Base-by-base conservation (phyloP, 495 filamentous ascomycete species). In the Talaromyces ruber region DNA sequence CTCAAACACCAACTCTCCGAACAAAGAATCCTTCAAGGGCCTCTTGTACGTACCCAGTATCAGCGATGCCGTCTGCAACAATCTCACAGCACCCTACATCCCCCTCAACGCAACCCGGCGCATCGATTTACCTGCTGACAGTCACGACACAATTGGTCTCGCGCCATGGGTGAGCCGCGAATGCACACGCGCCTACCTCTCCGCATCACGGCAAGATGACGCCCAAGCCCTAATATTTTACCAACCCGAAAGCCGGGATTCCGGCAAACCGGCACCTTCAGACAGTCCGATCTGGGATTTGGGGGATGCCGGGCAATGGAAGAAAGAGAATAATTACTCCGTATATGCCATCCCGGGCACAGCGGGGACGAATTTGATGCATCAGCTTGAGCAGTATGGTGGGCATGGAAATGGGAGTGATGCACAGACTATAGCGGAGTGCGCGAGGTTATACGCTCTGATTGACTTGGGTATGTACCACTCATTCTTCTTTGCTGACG, bases 141-240 rank as follows among this genome's bases (percentile, higher is more conserved):
- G 6, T 18, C 77, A 84, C 4, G 80, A 28, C 21, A 54, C 11
- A n/a, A 83, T 96, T 45, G 93, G 85, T 21, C 72, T 96, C n/a
- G 92, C 88, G 8, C 93, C 93, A n/a, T 97, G 93, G 93, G 78
- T 93, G 32, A 87, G 78, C 50, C 74, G 72, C 2, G 72, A 82
- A 22, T 98, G 93, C 64, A 86, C 88, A 8, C 70, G 76, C 47
- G 80, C 84, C 32, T 96, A 89, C 68, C 72, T 97, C 28, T 70
- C 76, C 11, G 80, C 88, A 22, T 88, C 88, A 11, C 75, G 74
- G 24, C 59, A 69, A 5, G 83, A 83, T 30, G 79, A 81, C 14
- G 72, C 85, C 0, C 76, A 81, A 37, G 90, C 83, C 0, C 84
- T 97, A 64, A 70, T 98, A 7, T 91, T 94, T 67, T 97, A 89